Percentiles rank a stretch among this genome's conserved stretches.
These are phyloP conservation scores for Aspergillus hortae DNA, from an alignment of 2,329 filamentous ascomycete genomes.

Conservation along the genomic window DNA sequence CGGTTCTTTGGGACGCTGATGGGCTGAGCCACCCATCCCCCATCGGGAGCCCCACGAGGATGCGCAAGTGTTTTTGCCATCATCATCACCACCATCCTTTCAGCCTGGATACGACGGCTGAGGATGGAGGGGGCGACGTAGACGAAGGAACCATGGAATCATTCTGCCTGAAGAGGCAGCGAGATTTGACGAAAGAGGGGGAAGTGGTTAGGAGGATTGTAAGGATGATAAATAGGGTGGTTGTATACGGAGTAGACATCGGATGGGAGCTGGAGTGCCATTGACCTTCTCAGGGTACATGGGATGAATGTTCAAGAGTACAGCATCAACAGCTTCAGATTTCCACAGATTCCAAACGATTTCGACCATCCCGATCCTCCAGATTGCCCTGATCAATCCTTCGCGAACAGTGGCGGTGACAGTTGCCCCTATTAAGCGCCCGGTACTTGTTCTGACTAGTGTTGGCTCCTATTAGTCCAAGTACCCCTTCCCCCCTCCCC, in stretches of 20 bases:
- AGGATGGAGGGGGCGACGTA: background rate
- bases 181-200: background rate
- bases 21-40: conserved; percentile 15
- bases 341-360: background rate
- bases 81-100: background rate
- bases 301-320: background rate
- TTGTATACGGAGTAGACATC: too few relatives aligned
- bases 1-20: conserved; percentile 13
- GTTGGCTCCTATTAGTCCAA: background rate
- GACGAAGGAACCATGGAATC: background rate
- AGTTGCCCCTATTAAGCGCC: background rate
- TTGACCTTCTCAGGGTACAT: background rate
- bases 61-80: conserved; percentile 20
- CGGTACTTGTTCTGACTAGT: background rate
- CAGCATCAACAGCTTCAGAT: background rate
- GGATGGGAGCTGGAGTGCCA: too few relatives aligned
- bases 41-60: conserved; percentile 21
- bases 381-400: background rate
- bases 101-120: background rate
- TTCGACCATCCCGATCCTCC: too few relatives aligned
- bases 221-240: too few relatives aligned
- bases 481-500: background rate
- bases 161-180: conserved; percentile 8
- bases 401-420: background rate
- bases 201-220: background rate